phyloP scores from a whole-genome alignment of 768 basidiomycete genomes.

The Russula virescens region DNA sequence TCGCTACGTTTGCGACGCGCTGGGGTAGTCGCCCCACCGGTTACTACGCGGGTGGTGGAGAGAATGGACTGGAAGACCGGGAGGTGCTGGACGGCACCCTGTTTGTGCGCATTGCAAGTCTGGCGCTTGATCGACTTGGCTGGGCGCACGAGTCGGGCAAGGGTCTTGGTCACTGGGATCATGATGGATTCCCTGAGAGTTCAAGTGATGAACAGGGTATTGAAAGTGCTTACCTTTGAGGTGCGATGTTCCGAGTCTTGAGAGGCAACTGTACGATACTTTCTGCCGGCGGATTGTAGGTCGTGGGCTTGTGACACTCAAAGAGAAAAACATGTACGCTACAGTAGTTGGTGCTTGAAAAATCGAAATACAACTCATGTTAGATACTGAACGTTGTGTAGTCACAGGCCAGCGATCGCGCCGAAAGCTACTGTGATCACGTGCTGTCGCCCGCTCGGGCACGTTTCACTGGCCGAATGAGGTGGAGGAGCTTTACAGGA shows the following conservation, averaged over 20 bases:
- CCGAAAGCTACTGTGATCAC: no score
- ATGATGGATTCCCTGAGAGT: neutral
- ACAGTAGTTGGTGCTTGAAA: neutral
- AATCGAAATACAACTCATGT: neutral
- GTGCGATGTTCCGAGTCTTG: neutral
- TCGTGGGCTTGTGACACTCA: no score
- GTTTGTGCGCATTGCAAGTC: constrained; percentile 52
- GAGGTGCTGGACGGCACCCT: constrained; percentile 55
- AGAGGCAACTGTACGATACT: neutral
- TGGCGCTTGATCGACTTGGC: constrained; percentile 37
- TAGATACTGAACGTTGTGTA: no score
- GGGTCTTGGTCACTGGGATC: constrained; percentile 8
- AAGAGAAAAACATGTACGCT: neutral
- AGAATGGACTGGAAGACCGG: constrained; percentile 39
- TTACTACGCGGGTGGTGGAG: constrained; percentile 28
- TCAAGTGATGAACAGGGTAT: neutral
- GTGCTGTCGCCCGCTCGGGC: no score
- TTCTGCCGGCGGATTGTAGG: neutral
- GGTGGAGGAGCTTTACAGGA: no score
- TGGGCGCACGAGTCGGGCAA: constrained; percentile 21
- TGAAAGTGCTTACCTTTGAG: neutral
- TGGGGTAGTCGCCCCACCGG: constrained; percentile 40
- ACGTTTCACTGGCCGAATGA: no score
- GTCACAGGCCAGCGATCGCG: no score
- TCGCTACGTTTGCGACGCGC: constrained; percentile 40